A percentile compares a stretch with the other conserved stretches of the same genome.
Evolutionary conservation across 2,329 filamentous ascomycete species (phyloP).

Genomic region (Chaetomiaceae sp.): DNA sequence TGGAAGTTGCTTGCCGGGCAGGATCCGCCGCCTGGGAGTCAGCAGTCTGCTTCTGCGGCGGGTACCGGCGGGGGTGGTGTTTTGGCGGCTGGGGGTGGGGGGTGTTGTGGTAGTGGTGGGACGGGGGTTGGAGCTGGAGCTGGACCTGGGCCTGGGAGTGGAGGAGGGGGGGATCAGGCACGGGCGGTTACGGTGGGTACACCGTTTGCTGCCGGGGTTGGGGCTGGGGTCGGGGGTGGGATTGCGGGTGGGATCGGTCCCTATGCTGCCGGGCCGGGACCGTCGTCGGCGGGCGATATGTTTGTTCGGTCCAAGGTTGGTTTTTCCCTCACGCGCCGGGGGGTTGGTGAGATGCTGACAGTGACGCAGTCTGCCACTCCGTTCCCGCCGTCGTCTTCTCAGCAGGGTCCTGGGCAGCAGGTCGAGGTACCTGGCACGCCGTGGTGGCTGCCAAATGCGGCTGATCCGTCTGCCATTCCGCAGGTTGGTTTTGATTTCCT

Average conservation of each 20-base stretch:
- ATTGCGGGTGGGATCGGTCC: neutral
- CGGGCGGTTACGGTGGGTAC: neutral
- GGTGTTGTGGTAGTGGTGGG: neutral
- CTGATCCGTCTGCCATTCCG: constrained; percentile 34
- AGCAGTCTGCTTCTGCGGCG: constrained; percentile 9
- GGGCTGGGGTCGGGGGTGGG: neutral
- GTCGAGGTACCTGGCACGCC: constrained; percentile 28
- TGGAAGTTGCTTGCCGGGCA: constrained; percentile 54
- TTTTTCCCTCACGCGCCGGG: neutral
- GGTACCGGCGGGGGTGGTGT: neutral
- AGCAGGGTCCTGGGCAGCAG: constrained; percentile 14
- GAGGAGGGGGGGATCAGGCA: neutral
- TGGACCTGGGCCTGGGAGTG: neutral
- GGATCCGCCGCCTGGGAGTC: constrained; percentile 33
- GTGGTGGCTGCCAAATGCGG: constrained; percentile 30
- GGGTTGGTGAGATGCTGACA: neutral
- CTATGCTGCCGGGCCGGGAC: neutral
- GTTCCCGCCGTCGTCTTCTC: constrained; percentile 21
- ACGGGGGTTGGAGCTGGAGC: neutral
- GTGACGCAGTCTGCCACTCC: constrained; percentile 23
- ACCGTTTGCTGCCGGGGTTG: neutral
- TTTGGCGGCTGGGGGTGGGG: neutral
- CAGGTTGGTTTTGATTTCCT: constrained; percentile 34
- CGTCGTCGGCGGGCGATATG: constrained; percentile 10
- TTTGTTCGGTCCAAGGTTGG: constrained; percentile 22